phyloP scores from a whole-genome alignment of 768 basidiomycete species.

The Phylloporus scabripes region DNA sequence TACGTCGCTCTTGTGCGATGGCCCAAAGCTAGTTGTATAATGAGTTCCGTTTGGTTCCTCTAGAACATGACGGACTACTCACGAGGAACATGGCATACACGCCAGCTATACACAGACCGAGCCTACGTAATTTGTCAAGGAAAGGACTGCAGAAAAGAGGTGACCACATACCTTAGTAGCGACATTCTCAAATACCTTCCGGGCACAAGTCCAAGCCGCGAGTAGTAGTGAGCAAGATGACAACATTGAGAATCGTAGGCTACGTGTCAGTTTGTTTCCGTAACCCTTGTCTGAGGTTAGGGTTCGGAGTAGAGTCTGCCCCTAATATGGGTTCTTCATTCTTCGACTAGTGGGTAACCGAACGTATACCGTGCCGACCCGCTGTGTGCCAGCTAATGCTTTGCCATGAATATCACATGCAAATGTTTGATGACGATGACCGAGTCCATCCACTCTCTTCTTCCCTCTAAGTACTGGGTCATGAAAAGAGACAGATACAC shows the following conservation, averaged over 20 bases:
- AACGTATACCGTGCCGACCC: too few species aligned
- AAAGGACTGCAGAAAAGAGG: neutral
- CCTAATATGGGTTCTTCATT: too few species aligned
- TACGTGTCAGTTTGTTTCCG: constrained; percentile 19
- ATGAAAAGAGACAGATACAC: too few species aligned
- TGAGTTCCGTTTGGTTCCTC: constrained; percentile 3
- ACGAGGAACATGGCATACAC: constrained; percentile 94
- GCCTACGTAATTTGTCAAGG: constrained; percentile 33
- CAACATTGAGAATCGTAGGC: neutral
- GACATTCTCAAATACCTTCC: constrained; percentile 16
- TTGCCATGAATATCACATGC: too few species aligned
- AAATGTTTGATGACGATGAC: too few species aligned
- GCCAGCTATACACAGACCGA: constrained; percentile 73
- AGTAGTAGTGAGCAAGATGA: neutral
- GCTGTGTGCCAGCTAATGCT: too few species aligned
- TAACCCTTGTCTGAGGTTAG: constrained; percentile 20
- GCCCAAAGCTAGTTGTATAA: constrained; percentile 65
- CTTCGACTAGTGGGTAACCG: too few species aligned
- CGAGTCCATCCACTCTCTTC: too few species aligned
- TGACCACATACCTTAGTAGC: constrained; percentile 20
- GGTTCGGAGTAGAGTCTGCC: constrained; percentile 6
- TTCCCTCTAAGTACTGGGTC: too few species aligned
- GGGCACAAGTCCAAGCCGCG: neutral
- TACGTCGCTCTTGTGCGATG: constrained; percentile 90
- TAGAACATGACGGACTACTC: constrained; percentile 25